Percentiles rank a stretch among this genome's conserved stretches.
These are phyloP conservation scores for Cladosporium velox DNA, from an alignment of 2,329 filamentous ascomycete species.

Conservation along the genomic window DNA sequence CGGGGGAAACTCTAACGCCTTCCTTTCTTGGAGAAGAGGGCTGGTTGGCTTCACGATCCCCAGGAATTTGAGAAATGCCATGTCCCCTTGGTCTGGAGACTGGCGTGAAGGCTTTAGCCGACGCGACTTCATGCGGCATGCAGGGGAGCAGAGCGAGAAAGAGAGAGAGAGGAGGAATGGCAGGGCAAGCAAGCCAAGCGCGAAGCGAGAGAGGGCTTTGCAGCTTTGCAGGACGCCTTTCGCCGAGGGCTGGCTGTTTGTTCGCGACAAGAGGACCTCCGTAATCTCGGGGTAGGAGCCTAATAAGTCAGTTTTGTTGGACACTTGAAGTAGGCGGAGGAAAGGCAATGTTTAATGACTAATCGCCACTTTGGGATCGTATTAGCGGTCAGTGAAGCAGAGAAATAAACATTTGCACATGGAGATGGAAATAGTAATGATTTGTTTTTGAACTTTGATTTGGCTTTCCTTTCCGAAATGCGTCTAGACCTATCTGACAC, in stretches of 20 bases:
- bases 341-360: neutral
- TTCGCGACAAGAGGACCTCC: neutral
- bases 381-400: neutral
- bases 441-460: neutral
- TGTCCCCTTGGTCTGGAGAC: too few species aligned
- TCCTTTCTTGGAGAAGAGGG: neutral
- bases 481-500: constrained; percentile 3
- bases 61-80: neutral
- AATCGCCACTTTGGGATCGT: neutral
- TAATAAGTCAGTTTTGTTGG: neutral
- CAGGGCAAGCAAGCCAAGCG: neutral
- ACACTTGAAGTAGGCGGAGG: neutral
- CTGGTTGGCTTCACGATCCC: neutral
- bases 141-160: neutral
- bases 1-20: neutral
- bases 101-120: neutral
- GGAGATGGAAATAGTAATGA: neutral
- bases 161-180: neutral
- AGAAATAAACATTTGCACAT: neutral
- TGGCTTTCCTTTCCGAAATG: neutral
- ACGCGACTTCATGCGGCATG: neutral
- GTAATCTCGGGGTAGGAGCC: neutral
- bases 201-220: neutral
- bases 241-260: neutral
- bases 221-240: neutral